Base-by-base conservation (phyloP, 208 protist genomes). In the Crithidia acanthocephali region DNA sequence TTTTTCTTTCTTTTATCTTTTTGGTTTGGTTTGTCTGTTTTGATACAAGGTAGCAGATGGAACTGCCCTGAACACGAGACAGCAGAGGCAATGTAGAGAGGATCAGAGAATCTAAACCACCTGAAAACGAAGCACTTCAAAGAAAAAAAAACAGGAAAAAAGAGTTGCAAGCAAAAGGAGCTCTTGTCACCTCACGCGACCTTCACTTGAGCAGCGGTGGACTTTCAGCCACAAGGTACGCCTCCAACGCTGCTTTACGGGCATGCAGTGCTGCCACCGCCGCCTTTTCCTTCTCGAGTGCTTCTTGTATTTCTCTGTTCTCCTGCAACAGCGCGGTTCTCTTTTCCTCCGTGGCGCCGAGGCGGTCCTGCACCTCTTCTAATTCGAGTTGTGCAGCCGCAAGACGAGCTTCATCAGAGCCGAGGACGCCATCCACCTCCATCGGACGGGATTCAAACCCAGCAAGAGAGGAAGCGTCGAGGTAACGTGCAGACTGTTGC, bases 211-310 rank as follows among this genome's bases (percentile, higher is more conserved):
- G 40, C 45, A 5, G 2, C 20, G 59, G 23, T 11, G 58, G 58
- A n/a, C 7, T 8, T 8, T 47, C 22, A 28, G 52, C 44, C 16
- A 60, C 53, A 2, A 80, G 61, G 16, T 66, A 20, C 42, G 35
- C 44, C 18, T 80, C 67, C 23, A 80, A 53, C 13, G 55, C 23
- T 10, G 25, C 51, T n/a, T 62, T 58, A 22, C 40, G 62, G 30
- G 18, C 30, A 13, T 56, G 48, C 47, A 70, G 52, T 20, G 52
- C 25, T 18, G 45, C 32, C 22, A 74, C 66, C 4, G 32, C 52
- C 15, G n/a, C 16, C 44, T 18, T 33, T 22, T 53, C 45, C 40
- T 44, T 18, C 23, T 32, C 45, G 27, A 80, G 48, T 6, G 30
- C 16, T 40, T 18, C 33, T 0, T 30, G 42, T 20, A 74, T 32